Evolutionary conservation across 306 rosid species (phyloP), one percentile per base, ranked within the genome.

Genomic region (Dalbergia oliveri): DNA sequence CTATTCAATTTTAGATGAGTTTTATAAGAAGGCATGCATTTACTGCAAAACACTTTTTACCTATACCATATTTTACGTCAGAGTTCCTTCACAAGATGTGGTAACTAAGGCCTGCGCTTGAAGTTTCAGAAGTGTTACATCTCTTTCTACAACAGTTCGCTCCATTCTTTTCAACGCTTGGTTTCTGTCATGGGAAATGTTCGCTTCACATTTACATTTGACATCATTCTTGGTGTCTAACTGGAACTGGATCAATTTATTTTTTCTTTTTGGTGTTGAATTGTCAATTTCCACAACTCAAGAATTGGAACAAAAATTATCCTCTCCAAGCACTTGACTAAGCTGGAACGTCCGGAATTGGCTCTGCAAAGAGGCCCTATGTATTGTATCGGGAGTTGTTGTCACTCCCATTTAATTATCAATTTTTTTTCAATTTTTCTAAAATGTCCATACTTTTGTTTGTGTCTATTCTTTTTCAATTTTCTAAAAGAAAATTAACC

Each of bases 1-100:
- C 91, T 14, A 83, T 91, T 58, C 92, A 76, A 66, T 93, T 79
- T 71, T 90, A 88, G 84, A 39, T 84, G 81, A 81, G 26, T 87
- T 87, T 79, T 91, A 88, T 84, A 81, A 39, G 81, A n/a, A 43
- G 37, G 34, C 33, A 66, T 34, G 47, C 66, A 11, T 50, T 53
- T 35, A 54, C 37, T 65, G 26, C 73, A 4, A 4, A 15, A 34
- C 35, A 9, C 79, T 18, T 18, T 34, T n/a, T 45, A 23, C 21
- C 47, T 62, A 31, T 11, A 26, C n/a, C 47, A 9, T 59, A 21
- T 54, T 59, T 31, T 21, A 10, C 60, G 11, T 26, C n/a, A 43
- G 60, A 61, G 34, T 61, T 60, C 31, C 45, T 13, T 6, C 12
- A 10, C 14, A 39, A 41, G 53, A 8, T 39, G 58, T 73, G 57